Conservation (phyloP, 2,329 filamentous ascomycete genomes). For the Botryotinia narcissicola region DNA sequence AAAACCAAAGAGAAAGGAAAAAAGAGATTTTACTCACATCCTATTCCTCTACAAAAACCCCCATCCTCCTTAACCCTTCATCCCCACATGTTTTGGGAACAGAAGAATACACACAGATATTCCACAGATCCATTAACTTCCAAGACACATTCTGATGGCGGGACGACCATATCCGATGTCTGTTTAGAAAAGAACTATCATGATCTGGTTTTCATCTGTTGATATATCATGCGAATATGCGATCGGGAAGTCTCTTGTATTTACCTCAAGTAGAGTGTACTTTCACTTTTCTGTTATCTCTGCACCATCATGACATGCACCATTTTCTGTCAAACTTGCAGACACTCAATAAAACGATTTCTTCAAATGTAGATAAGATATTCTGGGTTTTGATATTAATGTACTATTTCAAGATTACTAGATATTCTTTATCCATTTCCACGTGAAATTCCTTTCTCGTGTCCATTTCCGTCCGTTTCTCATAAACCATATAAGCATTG, state of each 20-base stretch:
- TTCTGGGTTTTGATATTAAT: neutral
- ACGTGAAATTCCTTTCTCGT: neutral
- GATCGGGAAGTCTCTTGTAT: too few relatives aligned
- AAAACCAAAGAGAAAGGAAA: too few relatives aligned
- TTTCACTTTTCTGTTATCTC: too few relatives aligned
- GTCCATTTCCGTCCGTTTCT: neutral
- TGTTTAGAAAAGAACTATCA: neutral
- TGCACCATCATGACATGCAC: too few relatives aligned
- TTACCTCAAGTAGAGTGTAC: too few relatives aligned
- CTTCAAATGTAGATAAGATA: neutral
- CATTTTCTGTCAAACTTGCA: neutral
- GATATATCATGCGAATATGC: neutral
- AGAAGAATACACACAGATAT: neutral
- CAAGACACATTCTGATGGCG: neutral
- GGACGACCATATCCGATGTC: neutral
- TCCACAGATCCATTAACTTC: accelerated
- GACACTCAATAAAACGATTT: neutral
- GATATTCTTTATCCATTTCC: neutral
- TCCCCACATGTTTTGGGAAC: too few relatives aligned
- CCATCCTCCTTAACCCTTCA: too few relatives aligned
- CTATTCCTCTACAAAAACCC: too few relatives aligned
- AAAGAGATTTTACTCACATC: too few relatives aligned
- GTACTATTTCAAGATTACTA: neutral
- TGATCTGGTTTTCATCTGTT: neutral
- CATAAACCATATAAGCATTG: neutral